Evolutionary conservation across 805 yeast genomes (phyloP).

Genomic region (Candida lessepsii): DNA sequence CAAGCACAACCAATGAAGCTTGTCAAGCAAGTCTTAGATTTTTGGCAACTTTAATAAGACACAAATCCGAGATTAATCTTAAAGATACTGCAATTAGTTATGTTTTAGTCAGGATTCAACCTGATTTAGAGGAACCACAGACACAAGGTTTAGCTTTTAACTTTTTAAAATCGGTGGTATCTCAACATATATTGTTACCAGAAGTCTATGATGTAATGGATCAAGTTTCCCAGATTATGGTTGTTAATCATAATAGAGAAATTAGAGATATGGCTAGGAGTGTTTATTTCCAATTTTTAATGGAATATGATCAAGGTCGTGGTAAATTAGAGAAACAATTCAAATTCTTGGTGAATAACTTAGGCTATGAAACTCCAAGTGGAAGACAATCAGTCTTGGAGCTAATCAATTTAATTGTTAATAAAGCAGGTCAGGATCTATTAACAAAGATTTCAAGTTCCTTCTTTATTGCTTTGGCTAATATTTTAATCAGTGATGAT

Average conservation of each 20-base stretch:
- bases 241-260: conserved; percentile 80
- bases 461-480: conserved; percentile 79
- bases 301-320: conserved; percentile 93
- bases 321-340: conserved; percentile 82
- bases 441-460: conserved; percentile 64
- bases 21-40: conserved; percentile 79
- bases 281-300: conserved; percentile 77
- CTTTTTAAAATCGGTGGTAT: conserved; percentile 74
- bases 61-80: conserved; percentile 60
- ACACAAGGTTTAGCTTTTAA: conserved; percentile 86
- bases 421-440: conserved; percentile 60
- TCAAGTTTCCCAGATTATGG: conserved; percentile 76
- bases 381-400: conserved; percentile 94
- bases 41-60: conserved; percentile 68
- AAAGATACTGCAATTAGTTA: conserved; percentile 73
- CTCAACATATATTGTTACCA: conserved; percentile 72
- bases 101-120: conserved; percentile 66
- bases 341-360: conserved; percentile 73
- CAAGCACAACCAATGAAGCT: conserved; percentile 73
- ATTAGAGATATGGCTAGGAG: conserved; percentile 84
- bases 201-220: conserved; percentile 91
- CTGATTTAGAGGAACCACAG: conserved; percentile 88
- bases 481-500: conserved; percentile 75
- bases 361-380: conserved; percentile 77
- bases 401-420: conserved; percentile 65